Evolutionary conservation across 495 filamentous ascomycete species (phyloP).

Genomic region (Lasiosphaeriaceae sp.): DNA sequence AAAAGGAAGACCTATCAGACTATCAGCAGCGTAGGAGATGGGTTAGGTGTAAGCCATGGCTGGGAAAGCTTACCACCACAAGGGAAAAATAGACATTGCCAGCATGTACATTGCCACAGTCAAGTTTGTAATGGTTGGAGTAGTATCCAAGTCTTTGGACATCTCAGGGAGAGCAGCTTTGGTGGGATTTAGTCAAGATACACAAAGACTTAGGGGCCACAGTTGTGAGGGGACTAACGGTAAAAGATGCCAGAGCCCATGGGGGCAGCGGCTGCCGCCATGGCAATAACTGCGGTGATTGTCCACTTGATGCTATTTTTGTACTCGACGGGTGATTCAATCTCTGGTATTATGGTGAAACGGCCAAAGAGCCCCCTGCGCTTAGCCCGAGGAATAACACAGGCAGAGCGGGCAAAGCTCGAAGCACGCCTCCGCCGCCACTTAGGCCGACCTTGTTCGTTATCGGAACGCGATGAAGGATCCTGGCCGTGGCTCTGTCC

Average conservation of each 20-base stretch:
- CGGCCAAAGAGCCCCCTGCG: slow-evolving; percentile 73
- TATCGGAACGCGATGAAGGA: not conserved
- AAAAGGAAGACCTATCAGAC: slow-evolving; percentile 62
- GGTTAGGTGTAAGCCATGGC: too few relatives aligned
- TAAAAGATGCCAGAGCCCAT: slow-evolving; percentile 84
- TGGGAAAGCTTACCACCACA: slow-evolving; percentile 65
- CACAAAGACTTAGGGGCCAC: not conserved
- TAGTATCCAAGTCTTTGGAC: slow-evolving; percentile 58
- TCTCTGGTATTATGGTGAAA: slow-evolving; percentile 75
- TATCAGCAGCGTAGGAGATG: not conserved
- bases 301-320: slow-evolving; percentile 72
- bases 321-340: slow-evolving; percentile 73
- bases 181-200: not conserved
- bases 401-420: slow-evolving; percentile 32
- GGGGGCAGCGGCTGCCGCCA: slow-evolving; percentile 72
- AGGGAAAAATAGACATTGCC: slow-evolving; percentile 81
- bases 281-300: slow-evolving; percentile 74
- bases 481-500: not conserved
- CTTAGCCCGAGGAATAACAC: slow-evolving; percentile 58
- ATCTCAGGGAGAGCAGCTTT: slow-evolving; percentile 71
- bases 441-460: not conserved
- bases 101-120: slow-evolving; percentile 88
- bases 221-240: slow-evolving; percentile 52
- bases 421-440: slow-evolving; percentile 32
- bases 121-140: slow-evolving; percentile 72